A percentile compares a stretch with the other conserved stretches of the same genome.
Evolutionary conservation across 2,329 filamentous ascomycete genomes (phyloP).

Genomic region (Phaeosphaeriaceae sp.): DNA sequence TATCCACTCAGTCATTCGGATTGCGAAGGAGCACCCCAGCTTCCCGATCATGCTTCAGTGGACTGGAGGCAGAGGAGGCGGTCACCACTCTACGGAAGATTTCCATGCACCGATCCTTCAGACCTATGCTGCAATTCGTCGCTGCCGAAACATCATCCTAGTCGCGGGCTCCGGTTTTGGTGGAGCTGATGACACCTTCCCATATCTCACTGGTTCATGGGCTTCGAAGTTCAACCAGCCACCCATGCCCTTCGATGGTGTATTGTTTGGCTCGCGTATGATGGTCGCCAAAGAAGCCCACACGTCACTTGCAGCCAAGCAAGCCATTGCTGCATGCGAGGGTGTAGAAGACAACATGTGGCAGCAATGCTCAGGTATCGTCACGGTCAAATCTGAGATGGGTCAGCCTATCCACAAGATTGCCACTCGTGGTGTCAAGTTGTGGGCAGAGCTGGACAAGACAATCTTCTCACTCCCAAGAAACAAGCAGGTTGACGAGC

Average conservation of each 20-base stretch:
- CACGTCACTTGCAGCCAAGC: constrained; percentile 85
- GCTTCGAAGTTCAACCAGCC: constrained; percentile 86
- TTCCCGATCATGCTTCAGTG: constrained; percentile 95
- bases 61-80: constrained; percentile 92
- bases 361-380: constrained; percentile 72
- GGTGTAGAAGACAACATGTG: constrained; percentile 83
- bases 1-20: constrained; percentile 89
- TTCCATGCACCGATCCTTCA: constrained; percentile 91
- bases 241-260: constrained; percentile 93
- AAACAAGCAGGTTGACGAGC: constrained; percentile 78
- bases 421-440: constrained; percentile 85
- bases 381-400: constrained; percentile 97
- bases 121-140: constrained; percentile 88
- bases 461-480: constrained; percentile 73
- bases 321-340: constrained; percentile 85
- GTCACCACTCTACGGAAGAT: constrained; percentile 93
- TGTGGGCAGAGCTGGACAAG: constrained; percentile 96
- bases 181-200: constrained; percentile 87
- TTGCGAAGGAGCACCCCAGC: constrained; percentile 89
- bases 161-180: constrained; percentile 93
- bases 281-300: constrained; percentile 95
- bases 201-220: constrained; percentile 90
- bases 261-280: constrained; percentile 88
- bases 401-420: constrained; percentile 97
- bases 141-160: constrained; percentile 84